Percentiles rank a stretch among this genome's conserved stretches.
Conservation (phyloP, 2,329 filamentous ascomycete species). For the Albophoma yamanashiensis region DNA sequence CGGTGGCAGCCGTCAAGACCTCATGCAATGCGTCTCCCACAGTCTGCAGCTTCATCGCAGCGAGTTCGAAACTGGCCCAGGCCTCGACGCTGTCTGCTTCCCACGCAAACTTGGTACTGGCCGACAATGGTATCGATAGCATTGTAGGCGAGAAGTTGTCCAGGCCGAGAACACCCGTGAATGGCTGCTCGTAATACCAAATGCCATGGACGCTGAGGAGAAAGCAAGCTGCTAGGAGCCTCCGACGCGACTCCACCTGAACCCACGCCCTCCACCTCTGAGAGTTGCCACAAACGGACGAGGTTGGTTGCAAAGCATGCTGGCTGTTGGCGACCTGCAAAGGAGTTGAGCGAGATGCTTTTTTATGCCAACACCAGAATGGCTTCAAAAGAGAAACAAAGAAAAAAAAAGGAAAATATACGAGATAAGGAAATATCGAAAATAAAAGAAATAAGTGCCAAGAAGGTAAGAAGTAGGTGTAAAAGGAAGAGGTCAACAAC, state of each 20-base stretch:
- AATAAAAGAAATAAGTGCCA: constrained; percentile 12
- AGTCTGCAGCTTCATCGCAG: constrained; percentile 12
- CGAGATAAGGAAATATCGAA: constrained; percentile 19
- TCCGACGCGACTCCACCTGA: constrained; percentile 37
- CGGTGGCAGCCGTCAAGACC: constrained; percentile 21
- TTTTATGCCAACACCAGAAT: background rate
- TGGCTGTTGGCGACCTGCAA: constrained; percentile 28
- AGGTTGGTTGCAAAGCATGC: constrained; percentile 13
- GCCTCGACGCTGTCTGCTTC: constrained; percentile 29
- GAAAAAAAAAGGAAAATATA: constrained; percentile 12
- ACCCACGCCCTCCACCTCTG: constrained; percentile 42
- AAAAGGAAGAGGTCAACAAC: constrained; percentile 12
- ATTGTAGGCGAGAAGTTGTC: constrained; percentile 22
- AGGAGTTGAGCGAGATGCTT: constrained; percentile 15
- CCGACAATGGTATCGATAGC: constrained; percentile 35
- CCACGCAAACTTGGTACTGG: constrained; percentile 36
- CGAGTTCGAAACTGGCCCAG: constrained; percentile 30
- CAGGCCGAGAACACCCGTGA: constrained; percentile 20
- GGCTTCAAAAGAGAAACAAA: constrained; percentile 1
- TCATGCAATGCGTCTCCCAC: constrained; percentile 20
- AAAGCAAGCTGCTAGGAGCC: constrained; percentile 46
- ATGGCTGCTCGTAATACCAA: constrained; percentile 40
- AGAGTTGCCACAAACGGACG: constrained; percentile 13
- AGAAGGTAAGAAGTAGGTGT: constrained; percentile 15
- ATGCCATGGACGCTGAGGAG: constrained; percentile 45